Base-by-base conservation (phyloP, 1,139 yeast species). In the Sugiyamaella novakii region DNA sequence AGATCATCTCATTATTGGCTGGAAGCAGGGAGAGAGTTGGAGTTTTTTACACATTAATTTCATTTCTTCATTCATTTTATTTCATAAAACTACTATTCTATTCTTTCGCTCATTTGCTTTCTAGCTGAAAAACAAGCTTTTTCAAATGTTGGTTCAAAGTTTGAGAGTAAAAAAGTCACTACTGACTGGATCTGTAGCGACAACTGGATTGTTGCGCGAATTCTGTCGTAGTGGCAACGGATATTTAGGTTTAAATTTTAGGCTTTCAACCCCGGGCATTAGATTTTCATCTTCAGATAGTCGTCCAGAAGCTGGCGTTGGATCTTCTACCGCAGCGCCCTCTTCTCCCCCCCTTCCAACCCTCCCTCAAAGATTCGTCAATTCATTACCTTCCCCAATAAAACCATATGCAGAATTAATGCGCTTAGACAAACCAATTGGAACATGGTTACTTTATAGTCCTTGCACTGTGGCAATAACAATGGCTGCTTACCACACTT, bases 341-440 rank as follows among this genome's bases (percentile, higher is more conserved):
- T n/a, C 35, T 8, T 3, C 18, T 5, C 14, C 42, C 3, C n/a
- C 34, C n/a, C 30, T 35, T 37, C 53, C 47, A 43, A 60, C 66
- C 1, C 21, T 54, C 8, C 66, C 68, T 5, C 66, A 64, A 45
- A 50, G 54, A 43, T 56, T 65, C 68, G 77, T 87, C 11, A 72
- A 80, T 2, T 72, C 78, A 27, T 71, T 89, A 19, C 97, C 97
- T 0, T 75, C 73, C 39, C 75, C 76, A 54, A 75, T 83, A 80
- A 82, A 87, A 40, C 98, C 98, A 0, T 92, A 88, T 63, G 95
- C 96, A 38, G 95, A 88, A 62, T 74, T 94, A 49, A 83, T 89
- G 84, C 75, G 99, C 50, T 69, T 92, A 48, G 98, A 94, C 61
- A 88, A 88, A 59, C 98, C 98, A 0, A 94, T 86, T 17, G 99